A percentile compares a stretch with the other conserved stretches of the same genome.
Evolutionary conservation across 179 eudicot genomes (phyloP).

Genomic region (Beta macrorhiza): DNA sequence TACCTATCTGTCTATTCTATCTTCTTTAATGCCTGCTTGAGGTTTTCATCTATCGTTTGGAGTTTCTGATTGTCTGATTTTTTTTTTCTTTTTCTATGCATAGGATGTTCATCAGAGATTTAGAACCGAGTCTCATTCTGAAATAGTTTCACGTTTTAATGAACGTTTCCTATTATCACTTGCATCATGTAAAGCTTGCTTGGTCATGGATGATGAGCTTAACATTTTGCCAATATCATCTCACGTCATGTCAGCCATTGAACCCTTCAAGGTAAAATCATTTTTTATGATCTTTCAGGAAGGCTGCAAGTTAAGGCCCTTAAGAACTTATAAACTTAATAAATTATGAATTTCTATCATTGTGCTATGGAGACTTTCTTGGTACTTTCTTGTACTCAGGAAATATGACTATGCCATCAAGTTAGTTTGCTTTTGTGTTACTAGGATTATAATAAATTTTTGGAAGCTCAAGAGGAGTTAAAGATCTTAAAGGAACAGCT

Average conservation of each 20-base stretch:
- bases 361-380: neutral
- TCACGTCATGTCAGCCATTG: constrained; percentile 43
- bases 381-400: neutral
- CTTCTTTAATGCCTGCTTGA: neutral
- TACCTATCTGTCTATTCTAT: neutral
- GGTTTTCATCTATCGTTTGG: neutral
- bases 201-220: constrained; percentile 61
- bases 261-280: constrained; percentile 41
- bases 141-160: constrained; percentile 54
- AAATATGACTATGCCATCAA: neutral
- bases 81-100: constrained; percentile 2
- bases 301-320: neutral
- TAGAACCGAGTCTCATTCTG: constrained; percentile 59
- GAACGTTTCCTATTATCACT: constrained; percentile 61
- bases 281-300: neutral
- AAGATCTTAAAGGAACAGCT: constrained; percentile 48
- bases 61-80: neutral
- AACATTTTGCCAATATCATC: constrained; percentile 63
- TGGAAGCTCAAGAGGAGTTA: constrained; percentile 44
- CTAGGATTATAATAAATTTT: constrained; percentile 47
- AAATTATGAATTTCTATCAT: too few relatives aligned
- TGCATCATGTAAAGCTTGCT: constrained; percentile 54
- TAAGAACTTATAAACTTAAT: neutral
- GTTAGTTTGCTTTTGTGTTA: neutral
- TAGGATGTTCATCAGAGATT: constrained; percentile 69